Evolutionary conservation across 1,139 yeast species (phyloP).

Genomic region (Lodderomyces metapsilosis): DNA sequence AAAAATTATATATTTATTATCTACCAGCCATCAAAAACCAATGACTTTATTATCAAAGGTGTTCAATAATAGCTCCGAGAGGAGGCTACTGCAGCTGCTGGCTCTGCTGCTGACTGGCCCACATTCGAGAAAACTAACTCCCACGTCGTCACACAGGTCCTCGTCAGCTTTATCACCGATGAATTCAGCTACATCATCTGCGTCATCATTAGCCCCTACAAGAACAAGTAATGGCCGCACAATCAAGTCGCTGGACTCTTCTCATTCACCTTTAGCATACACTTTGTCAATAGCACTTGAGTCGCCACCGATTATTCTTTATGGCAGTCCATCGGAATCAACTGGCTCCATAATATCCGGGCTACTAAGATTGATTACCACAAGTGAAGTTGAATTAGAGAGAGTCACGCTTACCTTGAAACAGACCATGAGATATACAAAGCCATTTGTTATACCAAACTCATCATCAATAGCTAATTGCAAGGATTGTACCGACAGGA

Average conservation of each 20-base stretch:
- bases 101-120: neutral
- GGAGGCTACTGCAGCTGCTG: conserved; percentile 2
- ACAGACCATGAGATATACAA: conserved; percentile 65
- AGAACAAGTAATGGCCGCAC: conserved; percentile 6
- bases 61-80: conserved; percentile 11
- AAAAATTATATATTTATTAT: no score
- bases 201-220: conserved; percentile 4
- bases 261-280: conserved; percentile 4
- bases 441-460: conserved; percentile 59
- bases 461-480: conserved; percentile 53
- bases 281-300: conserved; percentile 64
- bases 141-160: conserved; percentile 7
- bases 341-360: conserved; percentile 89
- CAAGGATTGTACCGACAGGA: conserved; percentile 51
- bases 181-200: conserved; percentile 5
- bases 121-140: conserved; percentile 7
- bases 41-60: conserved; percentile 15
- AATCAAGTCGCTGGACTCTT: neutral
- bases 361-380: conserved; percentile 33
- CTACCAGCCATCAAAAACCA: neutral
- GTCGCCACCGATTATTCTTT: conserved; percentile 86
- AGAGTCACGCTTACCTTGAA: conserved; percentile 63
- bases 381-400: conserved; percentile 39
- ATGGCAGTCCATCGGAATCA: conserved; percentile 75
- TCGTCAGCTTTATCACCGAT: conserved; percentile 8